Evolutionary conservation across 2,329 filamentous ascomycete genomes (phyloP), one percentile per base, ranked within the genome.

Genomic region (Verticillium nubilum): DNA sequence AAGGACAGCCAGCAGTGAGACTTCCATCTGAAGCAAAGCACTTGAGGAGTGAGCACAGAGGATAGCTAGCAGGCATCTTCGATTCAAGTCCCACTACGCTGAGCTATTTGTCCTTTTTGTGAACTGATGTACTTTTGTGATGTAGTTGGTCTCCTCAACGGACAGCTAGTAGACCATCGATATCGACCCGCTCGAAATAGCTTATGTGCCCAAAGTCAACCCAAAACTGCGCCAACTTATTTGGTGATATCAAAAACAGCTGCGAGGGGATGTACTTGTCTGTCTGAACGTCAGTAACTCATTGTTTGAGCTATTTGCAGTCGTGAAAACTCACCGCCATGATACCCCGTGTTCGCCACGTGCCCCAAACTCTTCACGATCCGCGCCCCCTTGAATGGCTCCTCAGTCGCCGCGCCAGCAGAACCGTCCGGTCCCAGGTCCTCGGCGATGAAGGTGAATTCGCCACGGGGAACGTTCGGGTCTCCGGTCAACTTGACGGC

Each of bases 401-500:
- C 75, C 60, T 92, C 88, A 1, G 83, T 77, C 1, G 87, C 85
- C 1, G 86, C 76, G 0, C 86, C 78, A 1, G 94, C 73, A 25
- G 88, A 80, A 0, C 91, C 91, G 0, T 69, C 74, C 0, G 82
- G 78, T 0, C 90, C 88, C 35, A 98, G 84, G 66, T 97, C 92
- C 5, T 91, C 84, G 0, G 87, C 89, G 3, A 91, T 81, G 70
- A 96, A 97, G 0, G 90, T 91, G 65, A 87, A 86, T 72, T 97
- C 89, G 9, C 93, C 94, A 9, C 93, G 83, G 0, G 94, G 94
- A 15, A 98, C 86, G 65, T 97, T 96, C 0, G 89, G 86, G 68
- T 99, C 94, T 1, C 94, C 94, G 0, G 94, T 98, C 33, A 99
- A 77, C 71, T 98, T 98, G 68, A 97, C 86, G 0, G 90, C 94